Base-by-base conservation (phyloP, 1,284 basidiomycete genomes). In the Macrocystidia cucumis region DNA sequence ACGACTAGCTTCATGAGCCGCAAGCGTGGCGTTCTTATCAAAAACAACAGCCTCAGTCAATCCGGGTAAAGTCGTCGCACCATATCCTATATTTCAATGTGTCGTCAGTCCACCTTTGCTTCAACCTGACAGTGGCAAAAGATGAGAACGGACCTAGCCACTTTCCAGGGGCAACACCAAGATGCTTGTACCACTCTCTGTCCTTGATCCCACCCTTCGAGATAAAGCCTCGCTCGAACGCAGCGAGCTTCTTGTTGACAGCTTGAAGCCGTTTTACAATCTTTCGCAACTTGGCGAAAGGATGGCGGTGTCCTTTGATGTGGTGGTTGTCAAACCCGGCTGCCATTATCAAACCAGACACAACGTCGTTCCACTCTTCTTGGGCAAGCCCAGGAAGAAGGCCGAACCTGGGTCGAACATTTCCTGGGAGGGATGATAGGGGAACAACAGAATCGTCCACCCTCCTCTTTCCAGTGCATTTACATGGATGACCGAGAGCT, bases 151-250 rank as follows among this genome's bases (percentile, higher is more conserved):
- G 45, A 83, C 90, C 87, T 19, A 90, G 72, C 78, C 85, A 92
- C 50, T 85, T 82, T 17, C 91, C 92, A 5, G 93, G 92, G 4
- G 91, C 88, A 23, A 92, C 88, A 26, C 75, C 89, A 34, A 95
- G 68, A 59, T 93, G 87, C 52, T 69, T 60, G 37, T 67, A 93
- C 90, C 90, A 93, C 53, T 88, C 79, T 19, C 88, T 70, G 40
- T 82, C 81, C 52, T 78, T 80, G 34, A 65, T 60, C 3, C 93
- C 93, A 13, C 70, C 72, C 46, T 84, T 67, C 4, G 78, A 78
- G 46, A 95, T 80, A 59, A 97, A 91, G 7, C 89, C 90, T 36
- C 71, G 70, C 56, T 97, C 93, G 48, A 95, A 95, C 2, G 60
- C 51, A 21, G 72, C 63, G 21, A 93, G 61, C 55, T 81, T 83